Evolutionary conservation across 208 protist genomes (phyloP).

Genomic region (Leishmania amazonensis): DNA sequence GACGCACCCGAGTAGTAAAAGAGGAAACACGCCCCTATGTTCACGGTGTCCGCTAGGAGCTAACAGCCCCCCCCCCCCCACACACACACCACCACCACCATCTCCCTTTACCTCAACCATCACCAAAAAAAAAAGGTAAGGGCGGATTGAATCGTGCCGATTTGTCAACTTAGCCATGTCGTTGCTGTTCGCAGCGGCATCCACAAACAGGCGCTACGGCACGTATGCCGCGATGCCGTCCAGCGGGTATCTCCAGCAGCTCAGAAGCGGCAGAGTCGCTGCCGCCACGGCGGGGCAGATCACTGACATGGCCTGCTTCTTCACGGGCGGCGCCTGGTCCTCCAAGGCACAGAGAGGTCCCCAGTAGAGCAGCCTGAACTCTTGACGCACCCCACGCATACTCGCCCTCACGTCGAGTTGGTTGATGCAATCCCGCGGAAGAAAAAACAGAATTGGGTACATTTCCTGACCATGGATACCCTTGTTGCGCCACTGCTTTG

Average conservation of each 20-base stretch:
- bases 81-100: too few species aligned
- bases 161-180: neutral
- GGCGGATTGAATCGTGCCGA: neutral
- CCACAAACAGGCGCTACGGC: neutral
- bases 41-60: neutral
- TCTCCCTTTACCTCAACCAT: too few species aligned
- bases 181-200: neutral
- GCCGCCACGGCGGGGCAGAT: constrained; percentile 34
- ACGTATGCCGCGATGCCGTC: neutral
- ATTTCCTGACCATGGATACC: constrained; percentile 52
- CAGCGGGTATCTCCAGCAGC: neutral
- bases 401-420: neutral
- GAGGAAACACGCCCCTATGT: neutral
- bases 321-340: constrained; percentile 30
- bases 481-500: constrained; percentile 40
- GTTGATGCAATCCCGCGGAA: neutral
- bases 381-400: constrained; percentile 17
- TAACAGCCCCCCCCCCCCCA: neutral
- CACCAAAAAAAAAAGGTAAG: neutral
- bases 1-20: neutral
- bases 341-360: constrained; percentile 30
- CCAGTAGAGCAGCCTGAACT: constrained; percentile 29
- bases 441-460: constrained; percentile 44
- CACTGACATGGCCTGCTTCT: constrained; percentile 29
- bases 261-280: constrained; percentile 1